Evolutionary conservation across 768 basidiomycete genomes (phyloP).

Genomic region (Phylloporus sp.): DNA sequence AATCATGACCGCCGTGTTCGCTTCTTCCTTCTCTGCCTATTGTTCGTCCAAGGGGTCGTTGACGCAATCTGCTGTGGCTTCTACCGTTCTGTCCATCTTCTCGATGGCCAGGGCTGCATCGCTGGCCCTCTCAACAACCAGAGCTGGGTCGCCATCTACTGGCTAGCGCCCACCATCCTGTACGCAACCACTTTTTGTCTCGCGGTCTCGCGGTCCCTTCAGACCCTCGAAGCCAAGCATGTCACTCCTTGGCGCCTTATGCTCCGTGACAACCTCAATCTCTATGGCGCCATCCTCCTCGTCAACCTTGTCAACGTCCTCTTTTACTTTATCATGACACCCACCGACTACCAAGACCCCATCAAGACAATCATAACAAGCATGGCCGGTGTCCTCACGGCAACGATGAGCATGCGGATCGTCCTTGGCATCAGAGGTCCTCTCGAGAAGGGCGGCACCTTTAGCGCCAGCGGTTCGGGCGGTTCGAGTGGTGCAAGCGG

Average conservation of each 20-base stretch:
- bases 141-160: slow-evolving; percentile 81
- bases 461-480: slow-evolving; percentile 49
- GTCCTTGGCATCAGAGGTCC: slow-evolving; percentile 77
- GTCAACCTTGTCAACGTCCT: slow-evolving; percentile 81
- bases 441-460: slow-evolving; percentile 67
- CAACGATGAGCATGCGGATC: slow-evolving; percentile 86
- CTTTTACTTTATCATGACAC: slow-evolving; percentile 83
- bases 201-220: slow-evolving; percentile 22
- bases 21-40: slow-evolving; percentile 50
- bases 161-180: slow-evolving; percentile 72
- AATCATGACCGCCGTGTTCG: slow-evolving; percentile 55
- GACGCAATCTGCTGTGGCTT: slow-evolving; percentile 77
- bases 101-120: slow-evolving; percentile 78
- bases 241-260: slow-evolving; percentile 78
- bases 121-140: slow-evolving; percentile 68
- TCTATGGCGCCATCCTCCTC: slow-evolving; percentile 76
- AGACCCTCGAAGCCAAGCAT: slow-evolving; percentile 38
- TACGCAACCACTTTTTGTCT: slow-evolving; percentile 37
- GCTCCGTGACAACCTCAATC: slow-evolving; percentile 86
- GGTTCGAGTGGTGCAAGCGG: slow-evolving; percentile 48
- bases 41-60: slow-evolving; percentile 64
- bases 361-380: slow-evolving; percentile 80
- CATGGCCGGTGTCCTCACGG: slow-evolving; percentile 84
- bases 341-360: slow-evolving; percentile 57
- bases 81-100: slow-evolving; percentile 75